A percentile compares a stretch with the other conserved stretches of the same genome.
phyloP scores from a whole-genome alignment of 2,329 filamentous ascomycete species.

The Aspergillus uvarum region DNA sequence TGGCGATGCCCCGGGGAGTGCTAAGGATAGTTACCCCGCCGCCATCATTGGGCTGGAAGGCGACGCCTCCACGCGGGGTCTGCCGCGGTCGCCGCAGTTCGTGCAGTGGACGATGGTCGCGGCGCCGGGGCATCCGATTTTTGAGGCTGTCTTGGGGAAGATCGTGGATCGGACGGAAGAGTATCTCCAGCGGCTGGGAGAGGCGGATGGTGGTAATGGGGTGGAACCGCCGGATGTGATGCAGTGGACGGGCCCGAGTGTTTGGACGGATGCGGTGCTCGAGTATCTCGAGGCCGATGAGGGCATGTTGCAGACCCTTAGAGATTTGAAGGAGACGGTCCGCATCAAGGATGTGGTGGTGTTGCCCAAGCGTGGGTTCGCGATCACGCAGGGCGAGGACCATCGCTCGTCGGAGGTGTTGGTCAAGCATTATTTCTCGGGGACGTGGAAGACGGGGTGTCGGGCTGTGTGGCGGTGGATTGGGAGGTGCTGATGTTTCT shows the following conservation, averaged over 20 bases:
- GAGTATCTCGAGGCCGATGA: slow-evolving; percentile 1
- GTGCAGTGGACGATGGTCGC: slow-evolving; percentile 10
- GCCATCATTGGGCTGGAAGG: slow-evolving; percentile 8
- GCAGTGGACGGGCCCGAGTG: slow-evolving; percentile 8
- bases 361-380: slow-evolving; percentile 3
- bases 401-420: background rate
- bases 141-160: background rate
- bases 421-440: slow-evolving; percentile 10
- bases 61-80: slow-evolving; percentile 3
- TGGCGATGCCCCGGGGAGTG: background rate
- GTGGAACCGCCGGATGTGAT: background rate
- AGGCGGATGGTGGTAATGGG: background rate
- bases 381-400: slow-evolving; percentile 6
- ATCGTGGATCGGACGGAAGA: background rate
- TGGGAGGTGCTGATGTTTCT: background rate
- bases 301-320: background rate
- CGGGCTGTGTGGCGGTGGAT: background rate
- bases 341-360: slow-evolving; percentile 2
- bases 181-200: background rate
- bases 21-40: background rate
- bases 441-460: slow-evolving; percentile 5
- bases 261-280: slow-evolving; percentile 6
- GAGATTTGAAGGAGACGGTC: background rate
- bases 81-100: slow-evolving; percentile 9
- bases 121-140: slow-evolving; percentile 1